These are phyloP conservation scores for Dothistroma septosporum DNA, from an alignment of 2,329 filamentous ascomycete genomes.

Conservation along the genomic window DNA sequence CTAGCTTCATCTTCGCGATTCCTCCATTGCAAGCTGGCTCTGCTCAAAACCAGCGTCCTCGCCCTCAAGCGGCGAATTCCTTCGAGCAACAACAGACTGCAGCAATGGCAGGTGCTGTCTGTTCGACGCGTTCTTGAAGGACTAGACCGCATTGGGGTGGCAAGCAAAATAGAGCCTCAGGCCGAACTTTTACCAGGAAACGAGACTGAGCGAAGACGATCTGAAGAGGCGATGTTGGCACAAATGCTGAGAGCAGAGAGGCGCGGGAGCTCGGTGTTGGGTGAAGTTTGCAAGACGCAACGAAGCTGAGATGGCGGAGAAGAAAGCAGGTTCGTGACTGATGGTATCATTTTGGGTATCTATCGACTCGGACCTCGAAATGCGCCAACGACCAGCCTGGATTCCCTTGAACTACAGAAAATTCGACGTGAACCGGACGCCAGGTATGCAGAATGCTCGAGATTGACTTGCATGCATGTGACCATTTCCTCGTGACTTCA, in stretches of 20 bases:
- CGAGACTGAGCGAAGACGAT: background rate
- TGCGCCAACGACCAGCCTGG: background rate
- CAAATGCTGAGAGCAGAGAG: background rate
- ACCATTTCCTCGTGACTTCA: background rate
- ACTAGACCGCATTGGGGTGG: background rate
- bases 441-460: background rate
- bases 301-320: background rate
- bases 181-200: background rate
- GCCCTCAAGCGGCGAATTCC: background rate
- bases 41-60: conserved; percentile 1
- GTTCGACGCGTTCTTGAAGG: background rate
- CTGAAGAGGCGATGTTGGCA: background rate
- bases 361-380: background rate
- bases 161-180: background rate
- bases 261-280: background rate
- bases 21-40: background rate
- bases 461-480: background rate
- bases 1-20: background rate
- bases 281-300: background rate
- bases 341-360: background rate
- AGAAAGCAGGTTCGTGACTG: background rate
- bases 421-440: background rate
- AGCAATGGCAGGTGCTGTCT: background rate
- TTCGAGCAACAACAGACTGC: background rate
- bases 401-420: background rate